phyloP scores from a whole-genome alignment of 345 rosid genomes.

The Euphorbia lathyris region DNA sequence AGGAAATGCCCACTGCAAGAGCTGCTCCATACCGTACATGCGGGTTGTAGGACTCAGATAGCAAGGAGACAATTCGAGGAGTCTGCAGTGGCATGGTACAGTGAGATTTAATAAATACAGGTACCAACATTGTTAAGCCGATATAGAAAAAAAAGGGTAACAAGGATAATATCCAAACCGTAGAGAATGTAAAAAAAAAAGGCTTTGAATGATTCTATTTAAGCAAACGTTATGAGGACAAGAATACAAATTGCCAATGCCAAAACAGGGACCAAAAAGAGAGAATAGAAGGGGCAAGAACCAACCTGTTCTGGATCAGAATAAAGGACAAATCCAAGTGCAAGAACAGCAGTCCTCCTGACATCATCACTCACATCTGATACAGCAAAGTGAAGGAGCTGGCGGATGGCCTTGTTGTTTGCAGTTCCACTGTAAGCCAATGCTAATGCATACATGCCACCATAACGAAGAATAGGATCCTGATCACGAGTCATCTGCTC shows the following conservation, averaged over 20 bases:
- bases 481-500: constrained; percentile 99
- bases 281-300: neutral
- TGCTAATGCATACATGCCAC: constrained; percentile 98
- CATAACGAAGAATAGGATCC: constrained; percentile 96
- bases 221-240: neutral
- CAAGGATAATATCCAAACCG: neutral
- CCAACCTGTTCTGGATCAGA: constrained; percentile 96
- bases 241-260: neutral
- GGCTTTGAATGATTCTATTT: neutral
- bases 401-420: constrained; percentile 98
- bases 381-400: constrained; percentile 98
- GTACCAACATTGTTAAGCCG: neutral
- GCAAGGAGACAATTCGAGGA: constrained; percentile 90
- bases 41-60: constrained; percentile 97
- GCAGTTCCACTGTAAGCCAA: constrained; percentile 97
- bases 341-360: constrained; percentile 95
- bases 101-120: constrained; percentile 12
- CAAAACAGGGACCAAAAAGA: neutral
- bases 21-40: constrained; percentile 99
- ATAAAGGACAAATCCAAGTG: constrained; percentile 97
- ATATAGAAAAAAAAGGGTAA: no score
- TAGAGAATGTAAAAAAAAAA: neutral
- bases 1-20: constrained; percentile 97
- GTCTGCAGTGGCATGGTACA: constrained; percentile 53
- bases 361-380: constrained; percentile 99